Evolutionary conservation across 306 rosid genomes (phyloP), one percentile per base, ranked within the genome.

Genomic region (Malus orientalis): DNA sequence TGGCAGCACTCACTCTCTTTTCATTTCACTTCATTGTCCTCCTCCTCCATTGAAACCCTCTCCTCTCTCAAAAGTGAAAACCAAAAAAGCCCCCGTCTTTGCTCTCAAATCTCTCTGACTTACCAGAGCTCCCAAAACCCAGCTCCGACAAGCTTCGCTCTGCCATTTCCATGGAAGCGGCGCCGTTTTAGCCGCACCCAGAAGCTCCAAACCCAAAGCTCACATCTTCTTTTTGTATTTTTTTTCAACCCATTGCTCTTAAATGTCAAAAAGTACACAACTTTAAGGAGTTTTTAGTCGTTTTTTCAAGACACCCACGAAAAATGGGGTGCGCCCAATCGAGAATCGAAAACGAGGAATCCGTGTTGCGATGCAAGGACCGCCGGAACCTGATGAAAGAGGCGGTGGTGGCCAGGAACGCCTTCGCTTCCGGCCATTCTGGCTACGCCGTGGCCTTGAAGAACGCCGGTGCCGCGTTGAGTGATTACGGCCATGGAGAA

Each of bases 301-400:
- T 66, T 36, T 20, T 23, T 75, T 66, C 54, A 45, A 58, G 27
- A 59, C 32, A 22, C 63, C 60, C 11, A 42, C 22, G 32, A 68
- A 70, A 49, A 82, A 93, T 93, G 98, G 98, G 98, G 44, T 93
- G 98, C 44, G 95, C 89, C 0, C 98, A 93, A 61, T 93, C 98
- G 1, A 87, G 88, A 69, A 91, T 93, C 74, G 97, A 91, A 76
- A 93, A 93, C 40, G 98, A 93, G 78, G 98, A 93, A 81, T 84
- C 97, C 0, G 98, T 93, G 9, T 74, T 84, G 11, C 88, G 98
- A 6, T 93, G 98, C 63, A 93, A 93, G 79, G 98, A 91, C 0
- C 90, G 96, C 1, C 86, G 76, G 51, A 87, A 79, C 38, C 47
- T 91, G 4, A 93, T 93, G 91, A 85, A 85, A 55, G 93, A 88